Percentiles rank a stretch among this genome's conserved stretches.
Conservation (phyloP, 345 rosid species). For the Lagerstroemia speciosa region DNA sequence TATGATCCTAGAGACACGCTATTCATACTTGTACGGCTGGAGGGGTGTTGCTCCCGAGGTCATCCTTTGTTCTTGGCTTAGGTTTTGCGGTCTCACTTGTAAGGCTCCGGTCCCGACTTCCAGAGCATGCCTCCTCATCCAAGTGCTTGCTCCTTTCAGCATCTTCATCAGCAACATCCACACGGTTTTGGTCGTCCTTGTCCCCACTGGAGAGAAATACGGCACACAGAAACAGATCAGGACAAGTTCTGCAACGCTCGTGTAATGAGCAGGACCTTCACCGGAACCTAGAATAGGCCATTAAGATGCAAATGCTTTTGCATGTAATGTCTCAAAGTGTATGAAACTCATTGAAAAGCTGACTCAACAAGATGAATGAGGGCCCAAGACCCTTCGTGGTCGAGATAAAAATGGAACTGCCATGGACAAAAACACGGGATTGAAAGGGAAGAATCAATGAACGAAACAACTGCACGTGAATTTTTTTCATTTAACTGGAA, state of each 20-base stretch:
- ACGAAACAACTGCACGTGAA: no score
- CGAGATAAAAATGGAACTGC: no score
- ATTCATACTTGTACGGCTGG: neutral
- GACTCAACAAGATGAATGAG: no score
- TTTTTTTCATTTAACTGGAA: no score
- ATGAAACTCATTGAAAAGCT: neutral
- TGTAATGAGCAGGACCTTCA: no score
- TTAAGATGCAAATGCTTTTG: no score
- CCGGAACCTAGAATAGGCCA: no score
- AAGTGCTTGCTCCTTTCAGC: slow-evolving; percentile 27
- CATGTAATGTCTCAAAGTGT: no score
- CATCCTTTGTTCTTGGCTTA: neutral
- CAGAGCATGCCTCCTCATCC: slow-evolving; percentile 28
- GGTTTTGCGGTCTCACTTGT: neutral
- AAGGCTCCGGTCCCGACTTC: neutral
- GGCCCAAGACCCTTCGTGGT: no score
- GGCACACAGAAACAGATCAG: neutral
- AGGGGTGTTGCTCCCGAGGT: neutral
- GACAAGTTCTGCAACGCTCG: no score
- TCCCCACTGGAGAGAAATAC: slow-evolving; percentile 32
- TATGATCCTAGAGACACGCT: neutral
- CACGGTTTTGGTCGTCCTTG: slow-evolving; percentile 23
- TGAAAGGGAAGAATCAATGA: no score
- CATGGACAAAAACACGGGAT: no score
- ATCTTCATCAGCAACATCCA: slow-evolving; percentile 30